Percentiles rank a stretch among this genome's conserved stretches.
Conservation (phyloP, 352 stramenopile species). For the Peronospora tabacina region DNA sequence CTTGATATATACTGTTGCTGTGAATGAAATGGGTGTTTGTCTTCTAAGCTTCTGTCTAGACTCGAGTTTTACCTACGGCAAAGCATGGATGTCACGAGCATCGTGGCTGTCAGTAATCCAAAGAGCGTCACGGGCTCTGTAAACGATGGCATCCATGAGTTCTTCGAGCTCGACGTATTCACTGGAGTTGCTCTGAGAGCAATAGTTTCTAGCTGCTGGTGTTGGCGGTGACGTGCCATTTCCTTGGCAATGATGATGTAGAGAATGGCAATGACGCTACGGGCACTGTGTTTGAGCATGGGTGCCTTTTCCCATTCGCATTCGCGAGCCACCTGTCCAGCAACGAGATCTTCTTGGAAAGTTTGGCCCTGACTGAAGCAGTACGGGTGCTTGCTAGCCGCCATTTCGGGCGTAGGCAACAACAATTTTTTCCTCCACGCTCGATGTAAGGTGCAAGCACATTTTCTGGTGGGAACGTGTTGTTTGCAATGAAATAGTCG, state of each 20-base stretch:
- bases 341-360: conserved; percentile 55
- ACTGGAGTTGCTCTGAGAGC: conserved; percentile 1
- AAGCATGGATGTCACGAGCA: conserved; percentile 23
- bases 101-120: conserved; percentile 23
- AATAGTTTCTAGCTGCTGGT: conserved; percentile 7
- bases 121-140: conserved; percentile 17
- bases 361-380: conserved; percentile 75
- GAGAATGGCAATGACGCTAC: conserved; percentile 69
- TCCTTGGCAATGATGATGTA: conserved; percentile 85
- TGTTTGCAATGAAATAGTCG: conserved; percentile 85
- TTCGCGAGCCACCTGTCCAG: conserved; percentile 36
- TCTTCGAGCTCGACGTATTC: conserved; percentile 2
- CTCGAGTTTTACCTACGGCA: conserved; percentile 7
- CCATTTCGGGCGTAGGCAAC: conserved; percentile 56
- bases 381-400: conserved; percentile 45
- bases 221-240: conserved; percentile 40
- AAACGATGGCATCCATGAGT: conserved; percentile 2
- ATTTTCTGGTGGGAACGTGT: conserved; percentile 43
- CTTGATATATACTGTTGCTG: conserved; percentile 14
- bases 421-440: conserved; percentile 66
- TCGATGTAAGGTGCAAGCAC: conserved; percentile 58
- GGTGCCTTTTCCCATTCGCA: conserved; percentile 80
- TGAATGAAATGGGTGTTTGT: background rate
- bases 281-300: conserved; percentile 82
- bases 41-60: background rate